Base-by-base conservation (phyloP, 1,284 basidiomycete genomes). In the Naganishia sp. region DNA sequence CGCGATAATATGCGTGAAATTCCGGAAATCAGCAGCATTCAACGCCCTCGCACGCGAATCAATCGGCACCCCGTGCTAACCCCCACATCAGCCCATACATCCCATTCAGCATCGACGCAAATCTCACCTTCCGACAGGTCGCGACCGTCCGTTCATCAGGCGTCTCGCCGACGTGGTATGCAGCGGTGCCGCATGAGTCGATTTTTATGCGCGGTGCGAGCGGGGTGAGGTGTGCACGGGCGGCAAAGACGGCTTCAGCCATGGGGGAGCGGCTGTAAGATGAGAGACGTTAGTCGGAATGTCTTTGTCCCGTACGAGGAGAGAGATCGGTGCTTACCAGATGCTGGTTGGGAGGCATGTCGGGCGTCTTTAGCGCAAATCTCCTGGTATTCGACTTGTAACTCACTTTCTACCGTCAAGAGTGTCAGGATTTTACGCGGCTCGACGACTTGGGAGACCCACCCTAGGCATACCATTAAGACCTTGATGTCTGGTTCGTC, bases 141-240 rank as follows among this genome's bases (percentile, higher is more conserved):
- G 75, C 73, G 25, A 80, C 76, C 3, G 81, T 82, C 23, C 79
- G 67, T 18, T 74, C 69, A 67, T 80, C 80, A 3, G 79, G 77
- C 6, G 70, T 67, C 31, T 80, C 79, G 32, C 80, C 80, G n/a
- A 71, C 74, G 66, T 81, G 79, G 65, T 81, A 81, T 6, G 78
- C 79, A 1, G 76, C 80, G 4, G 79, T 81, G 0, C 80, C 80
- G 7, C 78, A 78, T 6, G 78, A 80, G 55, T 81, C 80, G 47
- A 80, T 74, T 2, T 50, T 55, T 28, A 80, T 67, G 57, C 67
- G 53, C 54, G 67, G 41, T 41, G 64, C 58, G 28, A 79, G 63
- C 15, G 66, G 55, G 1, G 71, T 64, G 25, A 73, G 70, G 39
- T 72, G 68, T 39, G 77, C 73, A 46, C 76, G 74, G 53, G 76